A percentile compares a stretch with the other conserved stretches of the same genome.
These are phyloP conservation scores for Ophiostoma sp. DNA, from an alignment of 2,329 filamentous ascomycete genomes.

Conservation along the genomic window DNA sequence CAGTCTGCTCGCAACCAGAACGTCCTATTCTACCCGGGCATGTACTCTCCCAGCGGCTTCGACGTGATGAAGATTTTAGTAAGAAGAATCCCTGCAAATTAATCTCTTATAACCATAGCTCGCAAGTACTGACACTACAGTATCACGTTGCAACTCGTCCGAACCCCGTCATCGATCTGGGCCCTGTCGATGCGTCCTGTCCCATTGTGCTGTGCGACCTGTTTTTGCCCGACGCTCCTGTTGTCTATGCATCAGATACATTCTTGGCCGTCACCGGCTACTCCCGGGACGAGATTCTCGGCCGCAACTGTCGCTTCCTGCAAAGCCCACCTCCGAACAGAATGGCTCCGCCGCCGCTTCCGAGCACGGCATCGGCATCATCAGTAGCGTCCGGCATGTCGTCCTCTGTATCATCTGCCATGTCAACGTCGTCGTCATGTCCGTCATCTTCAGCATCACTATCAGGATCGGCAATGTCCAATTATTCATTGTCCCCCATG, in stretches of 20 bases:
- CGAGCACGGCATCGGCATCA: neutral
- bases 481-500: neutral
- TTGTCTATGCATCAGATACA: slow-evolving; percentile 77
- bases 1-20: neutral
- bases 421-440: neutral
- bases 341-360: neutral
- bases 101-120: no score
- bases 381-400: neutral
- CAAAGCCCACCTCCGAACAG: slow-evolving; percentile 52
- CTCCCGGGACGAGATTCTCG: slow-evolving; percentile 64
- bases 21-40: slow-evolving; percentile 17
- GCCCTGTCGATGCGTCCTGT: slow-evolving; percentile 76
- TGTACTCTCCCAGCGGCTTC: slow-evolving; percentile 22
- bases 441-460: neutral
- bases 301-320: slow-evolving; percentile 78
- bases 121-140: slow-evolving; percentile 4
- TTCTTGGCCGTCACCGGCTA: slow-evolving; percentile 79
- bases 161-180: slow-evolving; percentile 71
- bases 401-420: neutral
- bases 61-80: slow-evolving; percentile 22
- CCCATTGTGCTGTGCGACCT: slow-evolving; percentile 80
- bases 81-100: neutral
- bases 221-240: slow-evolving; percentile 64
- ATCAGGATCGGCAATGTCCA: neutral
- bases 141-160: slow-evolving; percentile 58